Evolutionary conservation across 75 land plant species (phyloP).

Genomic region (Cunninghamia lanceolata): DNA sequence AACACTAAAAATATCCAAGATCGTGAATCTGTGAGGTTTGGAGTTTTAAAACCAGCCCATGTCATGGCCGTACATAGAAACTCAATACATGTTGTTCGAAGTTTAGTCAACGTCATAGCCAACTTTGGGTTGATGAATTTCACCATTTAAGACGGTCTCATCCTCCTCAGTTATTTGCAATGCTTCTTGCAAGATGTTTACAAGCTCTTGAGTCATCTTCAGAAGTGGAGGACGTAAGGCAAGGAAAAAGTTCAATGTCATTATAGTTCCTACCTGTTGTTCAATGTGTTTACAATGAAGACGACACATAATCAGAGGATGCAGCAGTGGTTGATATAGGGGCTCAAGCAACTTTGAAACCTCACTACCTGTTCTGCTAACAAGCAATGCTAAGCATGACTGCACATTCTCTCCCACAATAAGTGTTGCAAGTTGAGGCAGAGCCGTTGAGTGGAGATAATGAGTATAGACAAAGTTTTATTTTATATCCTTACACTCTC

Average conservation of each 20-base stretch:
- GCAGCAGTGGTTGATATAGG: conserved; percentile 77
- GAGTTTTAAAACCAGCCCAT: conserved; percentile 85
- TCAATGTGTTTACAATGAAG: conserved; percentile 87
- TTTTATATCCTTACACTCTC: no score
- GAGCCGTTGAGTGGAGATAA: no score
- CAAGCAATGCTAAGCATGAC: conserved; percentile 90
- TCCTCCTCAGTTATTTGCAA: conserved; percentile 97
- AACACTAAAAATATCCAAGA: conserved; percentile 95
- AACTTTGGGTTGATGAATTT: conserved; percentile 95
- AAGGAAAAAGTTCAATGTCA: conserved; percentile 92
- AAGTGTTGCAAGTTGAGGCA: conserved; percentile 76
- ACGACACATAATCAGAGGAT: conserved; percentile 81
- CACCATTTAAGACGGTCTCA: conserved; percentile 81
- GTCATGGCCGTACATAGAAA: conserved; percentile 94
- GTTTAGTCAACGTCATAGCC: conserved; percentile 76
- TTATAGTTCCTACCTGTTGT: conserved; percentile 99
- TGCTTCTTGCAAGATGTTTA: no score
- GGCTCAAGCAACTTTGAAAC: conserved; percentile 95
- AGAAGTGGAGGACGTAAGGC: conserved; percentile 95
- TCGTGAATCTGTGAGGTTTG: conserved; percentile 77
- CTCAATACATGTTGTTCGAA: conserved; percentile 97
- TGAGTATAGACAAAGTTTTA: no score
- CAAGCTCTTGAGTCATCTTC: no score
- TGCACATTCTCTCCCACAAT: conserved; percentile 92
- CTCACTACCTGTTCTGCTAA: conserved; percentile 98